Percentiles rank a stretch among this genome's conserved stretches.
Conservation (phyloP, 805 yeast species). For the Saccharomycopsis selenospora region DNA sequence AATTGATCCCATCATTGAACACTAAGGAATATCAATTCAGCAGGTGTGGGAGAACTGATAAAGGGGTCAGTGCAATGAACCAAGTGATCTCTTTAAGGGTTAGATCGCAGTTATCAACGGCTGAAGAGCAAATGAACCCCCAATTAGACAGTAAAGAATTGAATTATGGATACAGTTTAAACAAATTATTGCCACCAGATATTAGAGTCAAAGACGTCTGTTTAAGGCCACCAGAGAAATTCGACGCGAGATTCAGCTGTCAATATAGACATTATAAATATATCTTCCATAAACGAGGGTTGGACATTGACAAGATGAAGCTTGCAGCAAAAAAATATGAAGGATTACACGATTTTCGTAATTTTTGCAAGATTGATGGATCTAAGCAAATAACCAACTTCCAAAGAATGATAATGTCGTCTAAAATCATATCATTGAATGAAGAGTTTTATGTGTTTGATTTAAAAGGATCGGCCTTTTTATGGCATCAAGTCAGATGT, state of each 20-base stretch:
- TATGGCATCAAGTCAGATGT: slow-evolving; percentile 97
- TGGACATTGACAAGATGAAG: slow-evolving; percentile 63
- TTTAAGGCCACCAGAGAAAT: slow-evolving; percentile 70
- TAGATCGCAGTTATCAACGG: slow-evolving; percentile 51
- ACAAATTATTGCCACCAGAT: slow-evolving; percentile 72
- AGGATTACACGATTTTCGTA: slow-evolving; percentile 87
- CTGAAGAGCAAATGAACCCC: slow-evolving; percentile 54
- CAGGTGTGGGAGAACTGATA: slow-evolving; percentile 49
- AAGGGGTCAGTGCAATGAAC: slow-evolving; percentile 74
- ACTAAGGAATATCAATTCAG: slow-evolving; percentile 60
- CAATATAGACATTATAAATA: slow-evolving; percentile 79
- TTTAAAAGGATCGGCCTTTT: slow-evolving; percentile 78
- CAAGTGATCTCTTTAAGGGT: slow-evolving; percentile 81
- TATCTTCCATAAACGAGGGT: slow-evolving; percentile 46
- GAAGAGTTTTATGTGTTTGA: slow-evolving; percentile 60
- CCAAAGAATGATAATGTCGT: slow-evolving; percentile 44
- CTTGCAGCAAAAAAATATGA: slow-evolving; percentile 53
- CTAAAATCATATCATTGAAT: slow-evolving; percentile 23
- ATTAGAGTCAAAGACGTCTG: slow-evolving; percentile 78
- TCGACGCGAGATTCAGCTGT: slow-evolving; percentile 93
- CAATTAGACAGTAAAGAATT: slow-evolving; percentile 59
- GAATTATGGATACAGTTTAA: slow-evolving; percentile 68
- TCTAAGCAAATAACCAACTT: slow-evolving; percentile 84
- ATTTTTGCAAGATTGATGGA: slow-evolving; percentile 92
- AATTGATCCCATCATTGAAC: slow-evolving; percentile 51